Evolutionary conservation across 2,329 filamentous ascomycete genomes (phyloP), one percentile per base, ranked within the genome.

Genomic region (Pseudogymnoascus sp.): DNA sequence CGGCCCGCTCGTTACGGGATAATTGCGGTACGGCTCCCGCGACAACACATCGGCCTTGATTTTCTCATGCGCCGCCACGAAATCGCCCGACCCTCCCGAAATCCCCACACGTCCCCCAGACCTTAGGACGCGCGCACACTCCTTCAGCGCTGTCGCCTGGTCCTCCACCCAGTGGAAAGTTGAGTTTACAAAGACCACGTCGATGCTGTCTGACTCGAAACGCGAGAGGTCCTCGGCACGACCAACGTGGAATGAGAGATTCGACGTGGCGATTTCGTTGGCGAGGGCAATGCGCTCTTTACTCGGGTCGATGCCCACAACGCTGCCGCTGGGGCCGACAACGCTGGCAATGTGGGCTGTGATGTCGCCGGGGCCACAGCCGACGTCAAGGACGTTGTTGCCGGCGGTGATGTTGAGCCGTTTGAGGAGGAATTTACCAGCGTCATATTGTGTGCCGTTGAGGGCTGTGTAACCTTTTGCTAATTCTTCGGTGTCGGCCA

Each of bases 271-370:
- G 67, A 55, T 67, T 10, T 52, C 45, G 10, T 52, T 52, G n/a
- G 45, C 45, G 3, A 52, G 45, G 26, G 45, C 15, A 10, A 30
- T 52, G n/a, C 45, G 45, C 26, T 52, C 45, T 33, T 52, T 67
- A 64, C 69, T 72, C 3, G 72, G 70, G 61, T 74, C 73, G 58
- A 75, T 70, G 48, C 69, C 71, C 10, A 65, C 62, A 5, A 62
- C 62, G 8, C 41, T 18, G 3, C 62, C 61, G 12, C 39, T 56
- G 9, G 63, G 63, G 26, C 65, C 67, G 6, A 67, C 66, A 12
- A 65, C 52, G 38, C 65, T 63, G 13, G 68, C 63, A 5, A 69
- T 65, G 59, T 65, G 59, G 6, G 65, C 39, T 5, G 69, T 68
- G 7, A 71, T 65, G 18, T 71, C 67, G 13, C 71, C 71, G 1